Base-by-base conservation (phyloP, 257 asterid species). In the Solanum medicagineum region DNA sequence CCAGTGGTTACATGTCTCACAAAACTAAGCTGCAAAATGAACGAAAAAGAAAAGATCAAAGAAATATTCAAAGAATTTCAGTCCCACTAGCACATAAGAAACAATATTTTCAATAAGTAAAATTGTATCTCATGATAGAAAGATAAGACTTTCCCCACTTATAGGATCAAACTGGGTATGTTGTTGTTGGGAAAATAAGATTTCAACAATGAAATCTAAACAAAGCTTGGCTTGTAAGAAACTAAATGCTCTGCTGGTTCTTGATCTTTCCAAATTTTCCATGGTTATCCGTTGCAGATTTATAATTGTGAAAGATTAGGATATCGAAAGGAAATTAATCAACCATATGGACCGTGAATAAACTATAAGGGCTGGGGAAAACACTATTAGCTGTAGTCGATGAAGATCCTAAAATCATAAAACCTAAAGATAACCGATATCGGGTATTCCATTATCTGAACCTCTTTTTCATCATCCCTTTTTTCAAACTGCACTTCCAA, bases 1-100 rank as follows among this genome's bases (percentile, higher is more conserved):
- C 88, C 56, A 81, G 80, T 84, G 26, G 95, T 89, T 75, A 85
- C 90, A 80, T 92, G 96, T 62, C 88, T 95, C 60, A 84, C 68
- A 88, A 95, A 95, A 86, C 91, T 92, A 89, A 95, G 95, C 98
- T 95, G 96, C 89, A 90, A 68, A 83, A 36, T 47, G 20, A 74
- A 47, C 63, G 75, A 69, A 55, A 82, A 68, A 13, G 12, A 1
- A 44, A 26, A 8, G 26, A 14, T 14, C 57, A 74, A 13, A 47
- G 62, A 49, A 71, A 49, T 24, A 75, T 9, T 83, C 51, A 47
- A 12, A 65, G 10, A 65, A 12, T 75, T 44, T 7, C n/a, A 74
- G 59, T 62, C 45, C 10, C 79, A 63, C 13, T 60, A 40, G 49
- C 75, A 81, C 85, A 57, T 26, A 24, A 16, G 20, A 53, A 81